Evolutionary conservation across 2,329 filamentous ascomycete species (phyloP).

Genomic region (Aspergillus ruber): DNA sequence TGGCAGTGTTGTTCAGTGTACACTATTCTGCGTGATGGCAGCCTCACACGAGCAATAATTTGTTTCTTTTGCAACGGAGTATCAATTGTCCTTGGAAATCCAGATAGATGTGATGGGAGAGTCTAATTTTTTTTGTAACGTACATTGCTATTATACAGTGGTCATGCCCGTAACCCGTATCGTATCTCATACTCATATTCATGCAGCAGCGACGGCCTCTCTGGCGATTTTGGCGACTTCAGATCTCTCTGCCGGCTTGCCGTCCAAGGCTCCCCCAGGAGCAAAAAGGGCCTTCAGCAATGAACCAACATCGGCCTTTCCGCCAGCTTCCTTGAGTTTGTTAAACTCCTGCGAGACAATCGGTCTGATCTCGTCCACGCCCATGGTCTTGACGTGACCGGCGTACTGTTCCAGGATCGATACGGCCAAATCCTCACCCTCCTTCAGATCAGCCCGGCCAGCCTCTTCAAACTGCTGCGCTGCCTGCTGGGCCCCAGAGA

Average conservation of each 20-base stretch:
- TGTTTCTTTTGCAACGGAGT: too few species aligned
- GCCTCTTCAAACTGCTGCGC: slow-evolving; percentile 36
- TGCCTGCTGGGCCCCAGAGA: slow-evolving; percentile 31
- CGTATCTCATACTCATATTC: slow-evolving; percentile 1
- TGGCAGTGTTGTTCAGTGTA: too few species aligned
- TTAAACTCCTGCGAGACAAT: slow-evolving; percentile 31
- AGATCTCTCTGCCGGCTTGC: slow-evolving; percentile 38
- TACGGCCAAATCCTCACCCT: slow-evolving; percentile 40
- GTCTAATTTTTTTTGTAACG: background rate
- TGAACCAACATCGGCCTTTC: slow-evolving; percentile 30
- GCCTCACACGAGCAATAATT: too few species aligned
- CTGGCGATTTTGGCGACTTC: slow-evolving; percentile 37
- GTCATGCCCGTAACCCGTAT: background rate
- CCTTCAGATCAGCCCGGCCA: slow-evolving; percentile 38
- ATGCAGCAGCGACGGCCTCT: slow-evolving; percentile 24
- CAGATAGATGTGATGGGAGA: background rate
- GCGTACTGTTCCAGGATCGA: slow-evolving; percentile 41
- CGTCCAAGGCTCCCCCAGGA: slow-evolving; percentile 36
- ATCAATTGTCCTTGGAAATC: too few species aligned
- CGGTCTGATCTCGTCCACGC: slow-evolving; percentile 33
- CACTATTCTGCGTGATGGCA: too few species aligned
- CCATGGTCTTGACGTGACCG: slow-evolving; percentile 35
- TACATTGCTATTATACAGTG: slow-evolving; percentile 8
- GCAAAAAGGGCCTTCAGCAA: slow-evolving; percentile 40
- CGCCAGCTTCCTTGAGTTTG: slow-evolving; percentile 27